These are phyloP conservation scores for Madurella mycetomatis DNA, from an alignment of 2,329 filamentous ascomycete species.

Conservation along the genomic window DNA sequence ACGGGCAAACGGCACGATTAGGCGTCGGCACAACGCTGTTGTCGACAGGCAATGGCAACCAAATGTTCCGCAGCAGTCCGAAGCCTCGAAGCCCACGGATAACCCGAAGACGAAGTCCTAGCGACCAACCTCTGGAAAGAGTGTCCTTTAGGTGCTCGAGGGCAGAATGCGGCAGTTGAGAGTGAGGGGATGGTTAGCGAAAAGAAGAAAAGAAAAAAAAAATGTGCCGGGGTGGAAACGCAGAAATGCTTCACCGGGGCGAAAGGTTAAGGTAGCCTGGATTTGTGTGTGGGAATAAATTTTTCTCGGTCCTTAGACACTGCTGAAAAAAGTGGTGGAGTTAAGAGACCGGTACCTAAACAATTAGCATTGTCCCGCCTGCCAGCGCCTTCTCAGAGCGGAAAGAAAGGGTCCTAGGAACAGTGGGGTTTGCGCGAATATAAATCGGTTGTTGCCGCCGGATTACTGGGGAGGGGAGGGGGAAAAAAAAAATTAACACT, in stretches of 20 bases:
- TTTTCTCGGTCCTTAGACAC: conserved; percentile 32
- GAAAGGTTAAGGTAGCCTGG: conserved; percentile 18
- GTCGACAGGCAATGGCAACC: conserved; percentile 14
- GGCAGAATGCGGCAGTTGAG: conserved; percentile 6
- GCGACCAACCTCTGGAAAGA: conserved; percentile 14
- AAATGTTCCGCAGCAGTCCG: conserved; percentile 8
- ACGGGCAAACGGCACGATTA: conserved; percentile 7
- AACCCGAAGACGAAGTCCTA: conserved; percentile 16
- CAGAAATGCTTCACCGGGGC: conserved; percentile 22
- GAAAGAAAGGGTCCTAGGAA: conserved; percentile 6
- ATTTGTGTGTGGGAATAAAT: conserved; percentile 41
- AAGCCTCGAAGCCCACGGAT: conserved; percentile 13
- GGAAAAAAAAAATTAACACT: background rate
- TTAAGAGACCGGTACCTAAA: conserved; percentile 22
- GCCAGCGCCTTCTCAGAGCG: conserved; percentile 1
- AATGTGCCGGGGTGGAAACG: conserved; percentile 20
- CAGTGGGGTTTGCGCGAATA: conserved; percentile 26
- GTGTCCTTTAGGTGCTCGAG: conserved; percentile 13
- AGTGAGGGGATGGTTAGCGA: conserved; percentile 13
- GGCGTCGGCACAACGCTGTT: conserved; percentile 9
- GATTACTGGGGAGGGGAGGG: background rate
- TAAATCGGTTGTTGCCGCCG: conserved; percentile 14
- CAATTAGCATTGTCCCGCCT: conserved; percentile 16
- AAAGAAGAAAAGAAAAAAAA: conserved; percentile 20
- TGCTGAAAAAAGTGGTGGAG: conserved; percentile 26